These are phyloP conservation scores for Chytriomyces hyalinus DNA, from an alignment of 192 early-diverging fungal genomes.

Conservation along the genomic window DNA sequence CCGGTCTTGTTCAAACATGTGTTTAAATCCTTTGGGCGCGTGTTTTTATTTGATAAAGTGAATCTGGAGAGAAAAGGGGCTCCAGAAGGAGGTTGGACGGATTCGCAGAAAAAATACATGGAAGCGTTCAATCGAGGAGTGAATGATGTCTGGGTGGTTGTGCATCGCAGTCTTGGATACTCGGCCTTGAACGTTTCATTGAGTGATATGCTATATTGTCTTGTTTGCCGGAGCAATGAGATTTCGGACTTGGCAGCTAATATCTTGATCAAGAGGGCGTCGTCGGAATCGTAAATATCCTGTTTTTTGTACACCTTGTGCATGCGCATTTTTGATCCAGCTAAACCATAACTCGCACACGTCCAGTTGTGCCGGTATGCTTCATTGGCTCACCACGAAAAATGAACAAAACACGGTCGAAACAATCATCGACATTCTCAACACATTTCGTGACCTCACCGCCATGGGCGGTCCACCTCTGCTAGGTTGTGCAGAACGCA, in stretches of 20 bases:
- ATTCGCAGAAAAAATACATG: background rate
- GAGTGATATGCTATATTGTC: constrained; percentile 27
- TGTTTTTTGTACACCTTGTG: background rate
- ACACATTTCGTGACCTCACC: constrained; percentile 36
- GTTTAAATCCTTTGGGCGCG: constrained; percentile 29
- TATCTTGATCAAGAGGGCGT: constrained; percentile 12
- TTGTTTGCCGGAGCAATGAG: constrained; percentile 26
- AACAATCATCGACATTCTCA: constrained; percentile 20
- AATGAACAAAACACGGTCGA: background rate
- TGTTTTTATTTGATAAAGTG: constrained; percentile 21
- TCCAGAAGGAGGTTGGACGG: background rate
- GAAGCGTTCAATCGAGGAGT: constrained; percentile 8
- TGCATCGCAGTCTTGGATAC: constrained; percentile 5
- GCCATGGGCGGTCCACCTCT: constrained; percentile 34
- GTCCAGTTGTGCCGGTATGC: constrained; percentile 6
- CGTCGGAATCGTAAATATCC: constrained; percentile 1
- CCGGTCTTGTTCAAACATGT: constrained; percentile 1
- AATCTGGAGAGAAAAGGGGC: background rate
- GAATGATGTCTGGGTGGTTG: constrained; percentile 26
- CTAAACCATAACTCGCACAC: background rate
- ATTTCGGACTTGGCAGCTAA: constrained; percentile 18
- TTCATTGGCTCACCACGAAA: constrained; percentile 4
- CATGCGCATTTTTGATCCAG: background rate
- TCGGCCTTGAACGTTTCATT: background rate
- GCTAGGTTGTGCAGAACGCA: constrained; percentile 26